A percentile compares a stretch with the other conserved stretches of the same genome.
Evolutionary conservation across 2,329 filamentous ascomycete species (phyloP).

Genomic region (Pseudogymnoascus sp.): DNA sequence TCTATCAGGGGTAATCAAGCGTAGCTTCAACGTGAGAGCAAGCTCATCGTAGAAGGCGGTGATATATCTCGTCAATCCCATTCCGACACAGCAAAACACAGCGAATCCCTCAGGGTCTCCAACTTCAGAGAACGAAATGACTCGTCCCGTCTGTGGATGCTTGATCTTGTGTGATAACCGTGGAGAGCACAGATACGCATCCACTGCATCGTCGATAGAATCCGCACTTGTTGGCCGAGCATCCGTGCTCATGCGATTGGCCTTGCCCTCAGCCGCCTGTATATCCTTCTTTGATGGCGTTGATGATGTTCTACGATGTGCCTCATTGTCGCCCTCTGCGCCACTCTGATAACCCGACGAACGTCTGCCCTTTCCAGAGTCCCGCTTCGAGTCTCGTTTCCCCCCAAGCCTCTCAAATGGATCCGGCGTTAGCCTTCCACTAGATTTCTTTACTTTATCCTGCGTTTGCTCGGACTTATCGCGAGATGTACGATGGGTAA

Average conservation of each 20-base stretch:
- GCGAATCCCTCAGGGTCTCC: conserved; percentile 86
- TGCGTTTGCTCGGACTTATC: conserved; percentile 16
- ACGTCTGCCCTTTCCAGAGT: not conserved
- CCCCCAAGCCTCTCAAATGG: conserved; percentile 30
- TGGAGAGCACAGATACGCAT: conserved; percentile 73
- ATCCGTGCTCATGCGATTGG: conserved; percentile 38
- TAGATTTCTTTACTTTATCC: conserved; percentile 34
- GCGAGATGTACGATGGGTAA: conserved; percentile 50
- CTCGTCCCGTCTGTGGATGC: conserved; percentile 75
- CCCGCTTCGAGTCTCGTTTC: not conserved
- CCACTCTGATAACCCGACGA: conserved; percentile 2
- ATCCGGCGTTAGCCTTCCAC: conserved; percentile 40
- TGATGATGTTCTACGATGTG: not conserved
- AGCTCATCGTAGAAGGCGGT: conserved; percentile 97
- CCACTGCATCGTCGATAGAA: conserved; percentile 81
- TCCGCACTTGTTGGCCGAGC: conserved; percentile 72
- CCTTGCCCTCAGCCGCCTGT: conserved; percentile 29
- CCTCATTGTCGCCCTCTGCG: not conserved
- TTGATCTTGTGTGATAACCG: conserved; percentile 80
- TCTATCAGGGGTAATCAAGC: conserved; percentile 87
- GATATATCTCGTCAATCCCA: conserved; percentile 93
- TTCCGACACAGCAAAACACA: conserved; percentile 93
- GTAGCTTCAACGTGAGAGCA: conserved; percentile 75
- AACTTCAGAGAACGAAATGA: conserved; percentile 94
- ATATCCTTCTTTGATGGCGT: not conserved